Percentiles rank a stretch among this genome's conserved stretches.
Conservation (phyloP, 140 eudicot genomes). For the Bidens hawaiensis region DNA sequence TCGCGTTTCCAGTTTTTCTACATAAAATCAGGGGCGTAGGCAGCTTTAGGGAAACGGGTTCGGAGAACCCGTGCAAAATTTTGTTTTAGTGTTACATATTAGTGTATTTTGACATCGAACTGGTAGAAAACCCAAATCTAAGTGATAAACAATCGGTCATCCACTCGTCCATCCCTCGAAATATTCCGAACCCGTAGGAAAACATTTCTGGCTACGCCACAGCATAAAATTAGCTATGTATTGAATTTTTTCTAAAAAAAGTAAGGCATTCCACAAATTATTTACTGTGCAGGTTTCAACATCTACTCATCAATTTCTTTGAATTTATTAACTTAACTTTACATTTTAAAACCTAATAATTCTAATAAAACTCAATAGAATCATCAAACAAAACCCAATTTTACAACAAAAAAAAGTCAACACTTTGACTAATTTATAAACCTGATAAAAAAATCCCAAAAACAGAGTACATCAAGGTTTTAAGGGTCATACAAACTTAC, state of each 20-base stretch:
- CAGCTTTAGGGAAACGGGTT: too few relatives aligned
- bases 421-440: not conserved
- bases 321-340: not conserved
- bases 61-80: too few relatives aligned
- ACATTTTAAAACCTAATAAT: not conserved
- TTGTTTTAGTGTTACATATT: too few relatives aligned
- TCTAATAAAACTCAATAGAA: not conserved
- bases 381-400: not conserved
- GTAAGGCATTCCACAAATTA: not conserved
- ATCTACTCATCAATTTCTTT: slow-evolving; percentile 3
- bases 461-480: not conserved
- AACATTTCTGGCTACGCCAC: too few relatives aligned
- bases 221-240: too few relatives aligned
- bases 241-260: not conserved
- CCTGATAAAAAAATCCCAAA: not conserved
- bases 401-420: not conserved
- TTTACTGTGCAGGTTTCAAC: not conserved
- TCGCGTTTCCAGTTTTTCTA: not conserved
- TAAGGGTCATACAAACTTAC: slow-evolving; percentile 5
- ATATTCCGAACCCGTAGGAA: too few relatives aligned
- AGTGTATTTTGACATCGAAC: too few relatives aligned
- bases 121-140: too few relatives aligned
- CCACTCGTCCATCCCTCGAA: too few relatives aligned
- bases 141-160: too few relatives aligned
- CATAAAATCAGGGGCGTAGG: too few relatives aligned